Evolutionary conservation across 495 filamentous ascomycete genomes (phyloP), one percentile per base, ranked within the genome.

Genomic region (Penicillium taxi): DNA sequence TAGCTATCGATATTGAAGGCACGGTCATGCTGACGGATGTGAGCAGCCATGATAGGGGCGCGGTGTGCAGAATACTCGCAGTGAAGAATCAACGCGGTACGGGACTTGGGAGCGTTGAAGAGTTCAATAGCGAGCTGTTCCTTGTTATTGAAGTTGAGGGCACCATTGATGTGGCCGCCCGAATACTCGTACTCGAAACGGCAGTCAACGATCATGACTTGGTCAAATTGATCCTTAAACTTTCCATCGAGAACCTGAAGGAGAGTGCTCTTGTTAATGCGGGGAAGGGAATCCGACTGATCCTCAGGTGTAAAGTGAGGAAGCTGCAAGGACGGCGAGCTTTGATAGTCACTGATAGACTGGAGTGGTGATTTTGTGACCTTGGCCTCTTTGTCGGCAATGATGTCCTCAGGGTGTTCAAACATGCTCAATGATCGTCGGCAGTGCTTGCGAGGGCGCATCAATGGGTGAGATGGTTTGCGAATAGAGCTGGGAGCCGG

Each of bases 141-240:
- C 61, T 94, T 96, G 61, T 94, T 85, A 55, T 95, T 96, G 66
- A 83, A 86, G 64, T 99, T 99, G 51, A 94, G 64, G 21, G 93
- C 93, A 0, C 84, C 83, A 32, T 84, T 73, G 44, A 99, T 94
- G 53, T 99, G 93, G 12, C 93, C 93, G 28, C 93, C 93, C 20
- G 94, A 81, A 58, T 89, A 99, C 62, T 99, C 93, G 58, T 96
- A 99, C 61, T 96, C 93, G 56, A 99, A 99, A 8, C 91, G 84
- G 55, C 93, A 99, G 52, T 99, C 93, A 35, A 99, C 78, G 46
- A 99, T 68, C 57, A 91, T 72, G 44, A 82, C 78, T 41, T 86
- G 73, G 34, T 84, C 78, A 50, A 80, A 96, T 2, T 73, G 48
- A 11, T 77, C 69, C 39, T 77, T 75, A 57, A 80, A 96, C 48